Conservation (phyloP, 345 rosid species). For the Abelmoschus esculentus region DNA sequence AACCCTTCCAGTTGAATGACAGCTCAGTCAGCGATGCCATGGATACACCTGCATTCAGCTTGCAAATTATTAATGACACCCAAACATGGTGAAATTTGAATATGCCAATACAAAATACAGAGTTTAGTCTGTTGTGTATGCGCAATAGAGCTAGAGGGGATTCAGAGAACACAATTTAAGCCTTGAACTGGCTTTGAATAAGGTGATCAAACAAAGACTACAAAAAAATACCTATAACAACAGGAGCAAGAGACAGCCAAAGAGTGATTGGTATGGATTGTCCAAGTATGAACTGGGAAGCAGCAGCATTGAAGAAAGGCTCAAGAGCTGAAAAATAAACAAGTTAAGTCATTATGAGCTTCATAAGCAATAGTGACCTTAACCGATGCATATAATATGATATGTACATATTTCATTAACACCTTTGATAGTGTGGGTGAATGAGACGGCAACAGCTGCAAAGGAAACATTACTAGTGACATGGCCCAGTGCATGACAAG, state of each 20-base stretch:
- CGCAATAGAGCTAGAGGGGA: background rate
- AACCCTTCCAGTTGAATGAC: constrained; percentile 93
- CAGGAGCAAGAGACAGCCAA: constrained; percentile 91
- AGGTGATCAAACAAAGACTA: background rate
- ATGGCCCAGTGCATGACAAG: constrained; percentile 90
- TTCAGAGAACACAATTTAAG: background rate
- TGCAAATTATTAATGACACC: background rate
- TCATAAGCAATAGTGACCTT: background rate
- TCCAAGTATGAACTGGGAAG: constrained; percentile 88
- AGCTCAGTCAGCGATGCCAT: constrained; percentile 92
- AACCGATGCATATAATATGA: background rate
- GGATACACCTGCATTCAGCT: constrained; percentile 51
- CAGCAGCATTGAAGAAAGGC: constrained; percentile 97
- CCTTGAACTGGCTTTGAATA: background rate
- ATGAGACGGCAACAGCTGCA: constrained; percentile 98
- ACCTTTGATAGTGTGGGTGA: constrained; percentile 96
- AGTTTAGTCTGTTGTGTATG: background rate
- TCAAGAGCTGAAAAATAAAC: constrained; percentile 63
- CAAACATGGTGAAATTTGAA: background rate
- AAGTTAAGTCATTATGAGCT: constrained; percentile 3
- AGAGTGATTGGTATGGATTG: constrained; percentile 71
- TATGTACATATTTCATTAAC: background rate
- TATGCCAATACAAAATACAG: background rate
- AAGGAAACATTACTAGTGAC: constrained; percentile 90
- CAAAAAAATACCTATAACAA: constrained; percentile 55